Evolutionary conservation across 2,329 filamentous ascomycete species (phyloP).

Genomic region (Neurospora sp.): DNA sequence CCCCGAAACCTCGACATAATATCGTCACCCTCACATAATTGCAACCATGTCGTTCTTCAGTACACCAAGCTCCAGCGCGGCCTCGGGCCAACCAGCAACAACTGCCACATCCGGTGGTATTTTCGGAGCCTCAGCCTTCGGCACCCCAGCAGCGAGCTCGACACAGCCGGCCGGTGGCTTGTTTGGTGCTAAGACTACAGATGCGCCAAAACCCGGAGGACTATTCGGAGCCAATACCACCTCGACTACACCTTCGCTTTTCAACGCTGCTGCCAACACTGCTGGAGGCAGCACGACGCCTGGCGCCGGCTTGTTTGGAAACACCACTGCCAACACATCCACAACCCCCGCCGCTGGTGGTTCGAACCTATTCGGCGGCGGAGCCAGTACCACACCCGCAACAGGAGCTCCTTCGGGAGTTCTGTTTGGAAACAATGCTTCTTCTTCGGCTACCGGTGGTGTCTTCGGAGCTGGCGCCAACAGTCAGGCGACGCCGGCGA

Average conservation of each 20-base stretch:
- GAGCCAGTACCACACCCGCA: constrained; percentile 20
- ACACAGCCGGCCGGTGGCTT: constrained; percentile 3
- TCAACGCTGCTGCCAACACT: constrained; percentile 22
- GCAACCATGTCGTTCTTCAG: constrained; percentile 17
- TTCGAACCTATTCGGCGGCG: constrained; percentile 24
- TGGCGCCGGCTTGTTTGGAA: constrained; percentile 13
- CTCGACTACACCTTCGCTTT: constrained; percentile 27
- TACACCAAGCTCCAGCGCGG: constrained; percentile 12
- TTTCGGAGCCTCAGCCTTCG: constrained; percentile 19
- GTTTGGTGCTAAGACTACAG: not conserved
- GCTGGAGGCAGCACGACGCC: constrained; percentile 7
- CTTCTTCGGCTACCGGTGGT: constrained; percentile 6
- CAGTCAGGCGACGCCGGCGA: constrained; percentile 9
- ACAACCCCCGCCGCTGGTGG: constrained; percentile 16
- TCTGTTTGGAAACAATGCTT: constrained; percentile 5
- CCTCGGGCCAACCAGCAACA: constrained; percentile 13
- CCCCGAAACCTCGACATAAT: not conserved
- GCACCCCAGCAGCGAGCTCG: constrained; percentile 10
- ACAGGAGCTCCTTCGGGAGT: constrained; percentile 17
- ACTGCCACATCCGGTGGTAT: constrained; percentile 13
- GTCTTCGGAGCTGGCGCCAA: not conserved
- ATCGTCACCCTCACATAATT: not conserved
- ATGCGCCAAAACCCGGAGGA: not conserved
- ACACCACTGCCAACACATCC: constrained; percentile 5
- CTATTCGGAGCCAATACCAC: constrained; percentile 28